phyloP scores from a whole-genome alignment of 148 eudicot genomes.

The Persicaria tinctoria region DNA sequence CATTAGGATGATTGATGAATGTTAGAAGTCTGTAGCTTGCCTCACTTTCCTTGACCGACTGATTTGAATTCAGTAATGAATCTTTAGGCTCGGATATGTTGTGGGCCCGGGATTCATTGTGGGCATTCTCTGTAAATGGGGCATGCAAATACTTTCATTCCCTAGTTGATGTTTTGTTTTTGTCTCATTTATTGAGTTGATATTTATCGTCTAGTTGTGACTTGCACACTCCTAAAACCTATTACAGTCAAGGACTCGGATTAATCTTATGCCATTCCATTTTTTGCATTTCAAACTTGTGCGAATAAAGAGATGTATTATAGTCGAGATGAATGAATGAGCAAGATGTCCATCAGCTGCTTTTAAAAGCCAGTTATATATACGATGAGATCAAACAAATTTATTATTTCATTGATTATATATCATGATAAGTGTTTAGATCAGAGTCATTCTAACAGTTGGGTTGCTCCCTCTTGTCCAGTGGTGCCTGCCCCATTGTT shows the following conservation, averaged over 20 bases:
- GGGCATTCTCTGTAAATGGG: neutral
- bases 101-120: neutral
- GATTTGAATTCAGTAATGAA: neutral
- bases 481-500: constrained; percentile 58
- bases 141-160: neutral
- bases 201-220: neutral
- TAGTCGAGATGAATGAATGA: neutral
- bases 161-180: neutral
- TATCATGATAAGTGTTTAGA: neutral
- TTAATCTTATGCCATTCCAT: neutral
- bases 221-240: neutral
- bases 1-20: too few relatives aligned
- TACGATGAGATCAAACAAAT: neutral
- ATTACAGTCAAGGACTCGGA: neutral
- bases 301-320: neutral
- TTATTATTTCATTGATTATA: neutral
- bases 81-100: neutral
- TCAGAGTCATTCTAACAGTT: neutral
- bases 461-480: constrained; percentile 23
- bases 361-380: neutral
- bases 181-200: neutral
- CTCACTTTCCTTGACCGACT: neutral
- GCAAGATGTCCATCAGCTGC: neutral
- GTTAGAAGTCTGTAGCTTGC: neutral
- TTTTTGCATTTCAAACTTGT: neutral